Conservation (phyloP, 495 filamentous ascomycete genomes). For the Xylaria intraflava region DNA sequence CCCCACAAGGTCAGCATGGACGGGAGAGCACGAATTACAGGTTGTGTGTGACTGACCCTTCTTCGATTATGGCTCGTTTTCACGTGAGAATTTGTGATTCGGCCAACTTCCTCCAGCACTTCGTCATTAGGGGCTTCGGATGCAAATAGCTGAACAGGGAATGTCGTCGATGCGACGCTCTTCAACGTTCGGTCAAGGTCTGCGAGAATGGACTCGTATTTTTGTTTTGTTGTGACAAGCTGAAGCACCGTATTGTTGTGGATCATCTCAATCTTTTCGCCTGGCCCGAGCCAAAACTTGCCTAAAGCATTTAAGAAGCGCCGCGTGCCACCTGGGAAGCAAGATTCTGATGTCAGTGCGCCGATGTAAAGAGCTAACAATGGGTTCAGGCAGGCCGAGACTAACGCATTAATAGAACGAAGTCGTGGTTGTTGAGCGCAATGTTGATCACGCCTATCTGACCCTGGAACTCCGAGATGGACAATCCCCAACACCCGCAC, state of each 20-base stretch:
- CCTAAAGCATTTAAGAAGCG: conserved; percentile 28
- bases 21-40: not conserved
- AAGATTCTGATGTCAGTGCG: not conserved
- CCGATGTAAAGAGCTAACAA: not conserved
- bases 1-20: conserved; percentile 10
- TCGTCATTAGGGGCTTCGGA: conserved; percentile 14
- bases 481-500: conserved; percentile 38
- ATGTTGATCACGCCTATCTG: conserved; percentile 29
- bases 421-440: conserved; percentile 26
- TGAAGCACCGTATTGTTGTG: conserved; percentile 21
- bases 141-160: conserved; percentile 14
- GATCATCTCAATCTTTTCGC: conserved; percentile 30
- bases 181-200: conserved; percentile 20
- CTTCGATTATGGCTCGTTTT: conserved; percentile 13
- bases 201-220: conserved; percentile 27
- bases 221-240: conserved; percentile 29
- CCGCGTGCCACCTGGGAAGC: conserved; percentile 26
- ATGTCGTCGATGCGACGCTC: not conserved
- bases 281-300: conserved; percentile 20
- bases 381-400: not conserved
- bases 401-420: conserved; percentile 33
- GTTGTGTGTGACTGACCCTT: conserved; percentile 14
- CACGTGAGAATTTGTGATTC: conserved; percentile 38
- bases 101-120: conserved; percentile 34
- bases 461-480: conserved; percentile 21